Percentiles rank a stretch among this genome's conserved stretches.
Conservation (phyloP, 768 basidiomycete species). For the Rhodotorula graminis region DNA sequence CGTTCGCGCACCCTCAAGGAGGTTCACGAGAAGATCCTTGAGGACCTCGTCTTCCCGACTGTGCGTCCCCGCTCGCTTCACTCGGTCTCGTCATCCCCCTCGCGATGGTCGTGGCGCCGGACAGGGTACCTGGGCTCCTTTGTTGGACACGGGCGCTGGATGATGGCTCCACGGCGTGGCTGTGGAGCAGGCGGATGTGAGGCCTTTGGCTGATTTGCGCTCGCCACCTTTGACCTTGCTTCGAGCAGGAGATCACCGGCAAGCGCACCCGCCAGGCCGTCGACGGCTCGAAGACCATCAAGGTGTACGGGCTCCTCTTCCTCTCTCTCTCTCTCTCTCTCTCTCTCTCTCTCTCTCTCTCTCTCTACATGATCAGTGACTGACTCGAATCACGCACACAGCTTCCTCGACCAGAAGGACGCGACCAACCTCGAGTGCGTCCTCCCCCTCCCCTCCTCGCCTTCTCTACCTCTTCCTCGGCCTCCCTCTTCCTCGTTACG, state of each 20-base stretch:
- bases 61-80: slow-evolving; percentile 45
- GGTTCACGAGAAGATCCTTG: slow-evolving; percentile 93
- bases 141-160: background rate
- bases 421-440: slow-evolving; percentile 78
- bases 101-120: background rate
- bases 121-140: no score
- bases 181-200: slow-evolving; percentile 21
- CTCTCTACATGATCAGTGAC: background rate
- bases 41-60: slow-evolving; percentile 97
- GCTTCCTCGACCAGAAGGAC: slow-evolving; percentile 96
- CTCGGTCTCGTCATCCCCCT: background rate
- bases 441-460: no score
- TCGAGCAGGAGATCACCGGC: slow-evolving; percentile 70
- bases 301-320: slow-evolving; percentile 68
- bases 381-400: slow-evolving; percentile 46
- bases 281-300: slow-evolving; percentile 90
- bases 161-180: background rate
- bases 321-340: background rate
- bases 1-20: slow-evolving; percentile 92
- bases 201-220: slow-evolving; percentile 35
- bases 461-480: no score
- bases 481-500: no score
- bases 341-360: no score
- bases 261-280: slow-evolving; percentile 91
- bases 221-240: slow-evolving; percentile 14